Base-by-base conservation (phyloP, 2,329 filamentous ascomycete genomes). In the Aspergillus sp. region DNA sequence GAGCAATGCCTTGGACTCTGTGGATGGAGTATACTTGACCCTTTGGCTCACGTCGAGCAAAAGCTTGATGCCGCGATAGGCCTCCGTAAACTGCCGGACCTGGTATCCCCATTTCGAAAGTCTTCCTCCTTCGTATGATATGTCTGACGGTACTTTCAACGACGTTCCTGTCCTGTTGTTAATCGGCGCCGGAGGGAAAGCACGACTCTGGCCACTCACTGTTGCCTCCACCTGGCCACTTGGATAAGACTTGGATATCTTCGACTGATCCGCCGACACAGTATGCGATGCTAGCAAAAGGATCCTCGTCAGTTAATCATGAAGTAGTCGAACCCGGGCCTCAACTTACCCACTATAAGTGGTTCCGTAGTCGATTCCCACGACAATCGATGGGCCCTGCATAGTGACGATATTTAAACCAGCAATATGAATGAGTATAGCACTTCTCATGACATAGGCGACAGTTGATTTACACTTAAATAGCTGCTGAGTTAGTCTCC, bases 321-420 rank as follows among this genome's bases (percentile, higher is more conserved):
- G 34, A 15, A 18, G 4, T 13, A 15, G 7, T 8, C 12, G 9
- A n/a, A 38, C 3, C 18, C 17, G 1, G 1, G 0, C 2, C 9
- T 3, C 5, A 15, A 53, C 56, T 26, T 53, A 70, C 66, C 70
- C 67, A 44, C 65, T 71, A 48, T 64, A 72, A 8, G 70, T 71
- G 13, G 68, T 72, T 2, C 68, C 70, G 48, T 70, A 71, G 47
- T 71, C 69, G 20, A 71, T 42, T 1, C 65, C 68, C 12, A 71
- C 60, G 22, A 68, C 55, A 8, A 70, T 38, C 42, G 64, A 56
- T 20, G 49, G 57, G 13, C 56, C 55, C 39, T 43, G 38, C 56
- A 55, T 58, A 4, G 17, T 58, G 50, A 13, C n/a, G 32, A 24
- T 36, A n/a, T 1, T 39, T n/a, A 2, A 39, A 3, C 34, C 13